A percentile compares a stretch with the other conserved stretches of the same genome.
Evolutionary conservation across 1,139 yeast species (phyloP).

Genomic region (Kodamaea suecica): DNA sequence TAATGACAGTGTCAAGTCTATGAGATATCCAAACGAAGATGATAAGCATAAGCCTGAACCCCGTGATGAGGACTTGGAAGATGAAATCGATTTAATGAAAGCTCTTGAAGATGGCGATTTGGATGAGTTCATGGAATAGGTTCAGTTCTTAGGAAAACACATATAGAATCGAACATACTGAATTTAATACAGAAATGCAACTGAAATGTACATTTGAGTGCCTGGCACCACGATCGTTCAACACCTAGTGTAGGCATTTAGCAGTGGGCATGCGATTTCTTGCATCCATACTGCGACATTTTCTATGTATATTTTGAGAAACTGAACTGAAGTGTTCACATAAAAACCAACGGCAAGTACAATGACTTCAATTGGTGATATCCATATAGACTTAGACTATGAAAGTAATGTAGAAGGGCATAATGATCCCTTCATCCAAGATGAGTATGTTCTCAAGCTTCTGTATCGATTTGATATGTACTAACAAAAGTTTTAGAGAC

Average conservation of each 20-base stretch:
- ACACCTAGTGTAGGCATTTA: too few relatives aligned
- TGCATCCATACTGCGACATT: too few relatives aligned
- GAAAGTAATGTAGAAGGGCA: conserved; percentile 27
- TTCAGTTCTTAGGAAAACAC: not conserved
- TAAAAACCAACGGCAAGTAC: not conserved
- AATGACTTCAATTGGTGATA: conserved; percentile 7
- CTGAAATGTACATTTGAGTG: too few relatives aligned
- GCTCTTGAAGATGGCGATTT: conserved; percentile 51
- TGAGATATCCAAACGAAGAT: conserved; percentile 75
- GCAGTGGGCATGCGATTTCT: too few relatives aligned
- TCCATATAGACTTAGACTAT: conserved; percentile 22
- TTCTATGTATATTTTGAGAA: too few relatives aligned
- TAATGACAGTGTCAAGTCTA: conserved; percentile 89
- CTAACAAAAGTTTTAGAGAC: conserved; percentile 26
- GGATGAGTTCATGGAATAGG: conserved; percentile 45
- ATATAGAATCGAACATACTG: too few relatives aligned
- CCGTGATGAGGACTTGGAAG: conserved; percentile 33
- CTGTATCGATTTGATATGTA: not conserved
- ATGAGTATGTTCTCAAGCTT: conserved; percentile 31
- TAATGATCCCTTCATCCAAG: conserved; percentile 37
- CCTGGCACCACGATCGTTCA: too few relatives aligned
- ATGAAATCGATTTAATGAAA: conserved; percentile 44
- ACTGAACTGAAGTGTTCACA: not conserved
- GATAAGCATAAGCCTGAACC: conserved; percentile 28
- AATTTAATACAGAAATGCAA: too few relatives aligned